Conservation (phyloP, 2,329 filamentous ascomycete species). For the Colletotrichum tanaceti region DNA sequence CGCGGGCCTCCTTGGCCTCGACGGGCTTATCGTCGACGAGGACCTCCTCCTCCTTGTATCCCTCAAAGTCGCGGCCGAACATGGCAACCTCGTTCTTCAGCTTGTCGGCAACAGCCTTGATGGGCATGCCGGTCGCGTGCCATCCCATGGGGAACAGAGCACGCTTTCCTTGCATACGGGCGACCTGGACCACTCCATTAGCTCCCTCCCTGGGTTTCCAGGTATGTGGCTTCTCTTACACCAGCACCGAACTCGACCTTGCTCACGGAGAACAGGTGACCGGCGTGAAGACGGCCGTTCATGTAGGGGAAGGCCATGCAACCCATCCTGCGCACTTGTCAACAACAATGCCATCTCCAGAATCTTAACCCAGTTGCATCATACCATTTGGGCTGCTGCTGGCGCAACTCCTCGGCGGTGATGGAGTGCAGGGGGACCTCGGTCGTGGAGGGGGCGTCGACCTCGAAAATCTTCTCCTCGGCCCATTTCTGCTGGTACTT, state of each 20-base stretch:
- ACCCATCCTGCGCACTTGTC: slow-evolving; percentile 32
- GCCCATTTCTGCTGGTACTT: slow-evolving; percentile 92
- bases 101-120: slow-evolving; percentile 98
- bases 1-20: slow-evolving; percentile 70
- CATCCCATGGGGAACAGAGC: slow-evolving; percentile 92
- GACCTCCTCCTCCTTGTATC: slow-evolving; percentile 71
- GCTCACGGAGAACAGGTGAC: slow-evolving; percentile 89
- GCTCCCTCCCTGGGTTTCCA: not conserved
- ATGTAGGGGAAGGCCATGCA: slow-evolving; percentile 71
- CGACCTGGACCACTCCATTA: slow-evolving; percentile 47
- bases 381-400: slow-evolving; percentile 88
- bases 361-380: slow-evolving; percentile 67
- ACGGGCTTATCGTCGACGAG: slow-evolving; percentile 61
- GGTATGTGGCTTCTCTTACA: slow-evolving; percentile 56
- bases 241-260: slow-evolving; percentile 95
- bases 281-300: slow-evolving; percentile 90
- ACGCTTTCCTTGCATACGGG: slow-evolving; percentile 89
- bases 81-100: slow-evolving; percentile 87
- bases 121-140: slow-evolving; percentile 97
- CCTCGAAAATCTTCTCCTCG: slow-evolving; percentile 81
- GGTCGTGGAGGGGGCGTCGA: slow-evolving; percentile 81
- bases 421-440: slow-evolving; percentile 83
- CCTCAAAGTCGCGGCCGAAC: slow-evolving; percentile 88
- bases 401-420: slow-evolving; percentile 78
- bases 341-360: not conserved